phyloP scores from a whole-genome alignment of 345 rosid species.

The Brassica incana region DNA sequence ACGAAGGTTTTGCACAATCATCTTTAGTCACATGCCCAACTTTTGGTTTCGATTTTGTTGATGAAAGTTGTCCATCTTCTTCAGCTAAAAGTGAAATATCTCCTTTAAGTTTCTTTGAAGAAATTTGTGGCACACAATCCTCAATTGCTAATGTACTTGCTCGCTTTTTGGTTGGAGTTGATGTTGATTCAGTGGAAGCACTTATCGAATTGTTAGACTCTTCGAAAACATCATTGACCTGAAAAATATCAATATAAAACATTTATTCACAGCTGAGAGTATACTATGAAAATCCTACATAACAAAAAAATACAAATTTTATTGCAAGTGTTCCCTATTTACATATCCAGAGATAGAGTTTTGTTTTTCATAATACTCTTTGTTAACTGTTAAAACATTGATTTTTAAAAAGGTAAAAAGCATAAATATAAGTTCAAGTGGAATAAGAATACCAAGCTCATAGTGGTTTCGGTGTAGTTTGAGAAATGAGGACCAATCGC shows the following conservation, averaged over 20 bases:
- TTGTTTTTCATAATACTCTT: neutral
- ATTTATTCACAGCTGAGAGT: too few relatives aligned
- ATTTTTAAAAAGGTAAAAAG: neutral
- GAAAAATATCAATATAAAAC: too few relatives aligned
- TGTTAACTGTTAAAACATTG: neutral
- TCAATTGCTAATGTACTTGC: neutral
- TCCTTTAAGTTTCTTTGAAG: neutral
- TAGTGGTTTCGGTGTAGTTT: neutral
- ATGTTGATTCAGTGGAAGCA: too few relatives aligned
- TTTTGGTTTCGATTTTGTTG: neutral
- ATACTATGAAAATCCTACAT: too few relatives aligned
- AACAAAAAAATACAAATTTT: too few relatives aligned
- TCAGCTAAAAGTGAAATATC: neutral
- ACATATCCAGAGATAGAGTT: neutral
- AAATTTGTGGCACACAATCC: neutral
- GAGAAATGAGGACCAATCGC: neutral
- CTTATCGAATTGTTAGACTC: too few relatives aligned
- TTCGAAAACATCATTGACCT: too few relatives aligned
- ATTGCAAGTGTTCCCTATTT: too few relatives aligned
- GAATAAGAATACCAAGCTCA: neutral
- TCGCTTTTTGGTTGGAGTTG: neutral
- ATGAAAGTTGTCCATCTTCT: neutral
- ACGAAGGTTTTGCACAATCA: neutral
- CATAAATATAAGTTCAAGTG: neutral
- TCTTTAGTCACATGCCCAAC: neutral